Evolutionary conservation across 176 grass and related monocot genomes (phyloP), one percentile per base, ranked within the genome.

Genomic region (Pontederia paniculata): DNA sequence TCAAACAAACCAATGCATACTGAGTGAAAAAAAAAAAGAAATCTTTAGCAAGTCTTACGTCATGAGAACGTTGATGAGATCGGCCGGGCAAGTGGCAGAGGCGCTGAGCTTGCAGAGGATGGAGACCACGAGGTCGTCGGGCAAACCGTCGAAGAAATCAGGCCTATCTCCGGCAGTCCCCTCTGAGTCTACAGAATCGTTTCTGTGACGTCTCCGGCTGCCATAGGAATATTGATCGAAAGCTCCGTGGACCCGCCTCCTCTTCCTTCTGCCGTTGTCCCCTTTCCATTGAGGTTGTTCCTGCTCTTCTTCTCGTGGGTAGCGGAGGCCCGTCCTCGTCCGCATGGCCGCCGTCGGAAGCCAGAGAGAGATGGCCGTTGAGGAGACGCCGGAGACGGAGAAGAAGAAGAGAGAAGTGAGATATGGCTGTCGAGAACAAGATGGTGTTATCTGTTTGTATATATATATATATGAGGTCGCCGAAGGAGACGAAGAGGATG

Each of bases 141-240:
- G 82, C 15, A 91, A 82, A 6, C 67, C 44, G 21, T 86, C 88
- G 52, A 91, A 83, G 31, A 72, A 47, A 65, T 86, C 82, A 4
- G 54, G 19, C 43, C n/a, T 17, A 3, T 14, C 9, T 31, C 4
- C 16, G 7, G 2, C 5, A 14, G 17, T 15, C 15, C 67, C 28
- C 13, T 18, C 9, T 18, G 16, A 37, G 7, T 37, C 28, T 2
- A 6, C 28, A 37, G 28, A 1, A 37, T 37, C 28, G 28, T 37
- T 37, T 37, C 31, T 2, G 12, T 6, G 14, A 37, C 12, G 12
- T 5, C 21, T 17, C 42, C 54, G 15, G 8, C 56, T 3, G 6
- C 44, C 8, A n/a, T n/a, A n/a, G 0, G 0, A 4, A 18, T 10
- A 12, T 19, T 21, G 42, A 19, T 19, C 41, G 28, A 21, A 5